Conservation (phyloP, 495 filamentous ascomycete species). For the Annulohypoxylon moriforme region DNA sequence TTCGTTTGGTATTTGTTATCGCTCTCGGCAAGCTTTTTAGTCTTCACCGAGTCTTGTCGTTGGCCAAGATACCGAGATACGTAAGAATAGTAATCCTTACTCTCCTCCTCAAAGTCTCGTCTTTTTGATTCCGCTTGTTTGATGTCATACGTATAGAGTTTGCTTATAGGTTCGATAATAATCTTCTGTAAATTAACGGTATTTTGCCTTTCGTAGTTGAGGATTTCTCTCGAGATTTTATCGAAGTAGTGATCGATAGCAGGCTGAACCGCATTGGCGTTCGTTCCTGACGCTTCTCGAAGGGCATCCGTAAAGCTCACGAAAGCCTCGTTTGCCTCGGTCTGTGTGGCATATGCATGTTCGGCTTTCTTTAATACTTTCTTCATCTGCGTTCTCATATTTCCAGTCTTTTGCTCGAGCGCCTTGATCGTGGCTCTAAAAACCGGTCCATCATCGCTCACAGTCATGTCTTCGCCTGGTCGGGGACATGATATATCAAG, state of each 20-base stretch:
- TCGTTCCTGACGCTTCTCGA: slow-evolving; percentile 86
- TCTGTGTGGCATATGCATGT: slow-evolving; percentile 81
- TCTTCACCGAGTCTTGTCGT: slow-evolving; percentile 92
- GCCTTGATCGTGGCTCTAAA: slow-evolving; percentile 98
- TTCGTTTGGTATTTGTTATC: slow-evolving; percentile 97
- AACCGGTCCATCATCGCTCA: slow-evolving; percentile 90
- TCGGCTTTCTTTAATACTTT: slow-evolving; percentile 94
- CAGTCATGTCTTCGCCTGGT: slow-evolving; percentile 86
- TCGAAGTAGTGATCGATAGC: slow-evolving; percentile 98
- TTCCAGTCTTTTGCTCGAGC: slow-evolving; percentile 96
- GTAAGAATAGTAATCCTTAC: slow-evolving; percentile 96
- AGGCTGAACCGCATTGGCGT: slow-evolving; percentile 93
- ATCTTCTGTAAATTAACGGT: slow-evolving; percentile 85
- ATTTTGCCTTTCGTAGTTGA: slow-evolving; percentile 87
- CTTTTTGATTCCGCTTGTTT: slow-evolving; percentile 98
- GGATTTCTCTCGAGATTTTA: slow-evolving; percentile 91
- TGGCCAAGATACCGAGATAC: slow-evolving; percentile 95
- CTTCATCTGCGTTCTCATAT: slow-evolving; percentile 92
- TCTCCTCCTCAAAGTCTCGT: slow-evolving; percentile 98
- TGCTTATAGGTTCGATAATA: slow-evolving; percentile 92
- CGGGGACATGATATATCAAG: slow-evolving; percentile 88
- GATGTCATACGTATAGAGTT: slow-evolving; percentile 93
- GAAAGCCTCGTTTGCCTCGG: slow-evolving; percentile 85
- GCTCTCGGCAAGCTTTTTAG: slow-evolving; percentile 94
- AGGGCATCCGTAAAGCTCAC: slow-evolving; percentile 86